Percentiles rank a stretch among this genome's conserved stretches.
Evolutionary conservation across 2,329 filamentous ascomycete species (phyloP).

Genomic region (Colletotrichum graminicola): DNA sequence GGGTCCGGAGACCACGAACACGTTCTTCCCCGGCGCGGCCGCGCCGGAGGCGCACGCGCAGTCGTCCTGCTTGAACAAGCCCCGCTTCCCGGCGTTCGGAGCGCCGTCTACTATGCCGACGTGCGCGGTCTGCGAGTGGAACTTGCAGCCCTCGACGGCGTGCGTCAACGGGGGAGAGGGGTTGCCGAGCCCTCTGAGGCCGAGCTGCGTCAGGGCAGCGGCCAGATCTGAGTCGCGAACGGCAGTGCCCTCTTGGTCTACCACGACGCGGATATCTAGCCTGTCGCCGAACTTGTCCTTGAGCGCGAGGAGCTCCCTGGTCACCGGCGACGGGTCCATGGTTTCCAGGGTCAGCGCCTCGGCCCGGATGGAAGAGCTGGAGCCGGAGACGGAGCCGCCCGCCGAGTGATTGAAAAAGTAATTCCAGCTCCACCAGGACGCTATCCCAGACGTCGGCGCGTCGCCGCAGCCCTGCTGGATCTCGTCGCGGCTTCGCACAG

Average conservation of each 20-base stretch:
- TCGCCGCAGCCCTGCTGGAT: conserved; percentile 51
- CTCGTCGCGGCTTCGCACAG: conserved; percentile 71
- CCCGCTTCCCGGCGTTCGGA: conserved; percentile 32
- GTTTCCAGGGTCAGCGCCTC: conserved; percentile 43
- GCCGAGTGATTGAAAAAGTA: conserved; percentile 11
- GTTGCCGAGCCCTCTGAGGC: conserved; percentile 26
- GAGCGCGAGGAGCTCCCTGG: conserved; percentile 72
- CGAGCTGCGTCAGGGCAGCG: conserved; percentile 46
- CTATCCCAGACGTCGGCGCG: not conserved
- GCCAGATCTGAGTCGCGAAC: conserved; percentile 69
- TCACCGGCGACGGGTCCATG: conserved; percentile 61
- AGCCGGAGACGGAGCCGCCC: not conserved
- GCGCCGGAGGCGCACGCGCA: conserved; percentile 46
- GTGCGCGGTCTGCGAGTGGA: conserved; percentile 48
- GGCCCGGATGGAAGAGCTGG: conserved; percentile 36
- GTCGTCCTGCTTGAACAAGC: conserved; percentile 17
- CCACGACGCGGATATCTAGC: conserved; percentile 78
- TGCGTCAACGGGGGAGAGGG: conserved; percentile 54
- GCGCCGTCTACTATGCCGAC: conserved; percentile 43
- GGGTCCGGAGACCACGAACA: conserved; percentile 90
- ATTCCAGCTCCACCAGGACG: conserved; percentile 39
- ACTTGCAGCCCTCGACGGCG: conserved; percentile 44
- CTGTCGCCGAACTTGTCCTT: conserved; percentile 67
- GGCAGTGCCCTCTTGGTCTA: conserved; percentile 82
- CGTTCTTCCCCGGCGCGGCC: conserved; percentile 62